Conservation (phyloP, 2,329 filamentous ascomycete genomes). For the Gnomoniopsis sp. region DNA sequence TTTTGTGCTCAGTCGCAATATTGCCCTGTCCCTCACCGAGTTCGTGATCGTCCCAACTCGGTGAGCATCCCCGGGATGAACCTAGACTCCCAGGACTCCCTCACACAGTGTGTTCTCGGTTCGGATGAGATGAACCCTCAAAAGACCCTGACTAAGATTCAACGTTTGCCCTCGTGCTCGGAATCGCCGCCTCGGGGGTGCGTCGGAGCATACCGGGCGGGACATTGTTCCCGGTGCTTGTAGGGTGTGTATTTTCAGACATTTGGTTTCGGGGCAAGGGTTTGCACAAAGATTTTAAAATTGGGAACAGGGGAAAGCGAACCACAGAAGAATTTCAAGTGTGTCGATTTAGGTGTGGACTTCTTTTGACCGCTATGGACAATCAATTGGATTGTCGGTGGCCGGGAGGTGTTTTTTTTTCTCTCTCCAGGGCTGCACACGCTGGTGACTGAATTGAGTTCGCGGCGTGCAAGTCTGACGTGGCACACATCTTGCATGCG, state of each 20-base stretch:
- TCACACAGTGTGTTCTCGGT: neutral
- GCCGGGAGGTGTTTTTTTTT: neutral
- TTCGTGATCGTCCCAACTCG: neutral
- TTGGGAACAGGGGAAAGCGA: neutral
- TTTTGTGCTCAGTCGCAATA: neutral
- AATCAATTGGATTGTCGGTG: neutral
- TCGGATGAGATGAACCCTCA: neutral
- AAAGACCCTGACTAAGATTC: neutral
- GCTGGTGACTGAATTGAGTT: neutral
- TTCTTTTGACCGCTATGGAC: neutral
- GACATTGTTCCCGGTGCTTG: neutral
- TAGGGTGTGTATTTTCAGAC: neutral
- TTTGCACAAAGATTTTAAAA: neutral
- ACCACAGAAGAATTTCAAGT: neutral
- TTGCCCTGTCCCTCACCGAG: neutral
- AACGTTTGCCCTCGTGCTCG: neutral
- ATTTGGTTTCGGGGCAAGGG: neutral
- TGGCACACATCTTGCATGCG: conserved; percentile 3
- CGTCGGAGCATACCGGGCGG: neutral
- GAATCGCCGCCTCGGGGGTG: neutral
- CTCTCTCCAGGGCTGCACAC: neutral
- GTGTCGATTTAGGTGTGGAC: neutral
- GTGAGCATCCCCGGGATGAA: neutral
- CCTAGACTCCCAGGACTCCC: neutral
- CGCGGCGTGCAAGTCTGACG: neutral